Conservation (phyloP, 2,329 filamentous ascomycete genomes). For the Xylariaceae sp. region DNA sequence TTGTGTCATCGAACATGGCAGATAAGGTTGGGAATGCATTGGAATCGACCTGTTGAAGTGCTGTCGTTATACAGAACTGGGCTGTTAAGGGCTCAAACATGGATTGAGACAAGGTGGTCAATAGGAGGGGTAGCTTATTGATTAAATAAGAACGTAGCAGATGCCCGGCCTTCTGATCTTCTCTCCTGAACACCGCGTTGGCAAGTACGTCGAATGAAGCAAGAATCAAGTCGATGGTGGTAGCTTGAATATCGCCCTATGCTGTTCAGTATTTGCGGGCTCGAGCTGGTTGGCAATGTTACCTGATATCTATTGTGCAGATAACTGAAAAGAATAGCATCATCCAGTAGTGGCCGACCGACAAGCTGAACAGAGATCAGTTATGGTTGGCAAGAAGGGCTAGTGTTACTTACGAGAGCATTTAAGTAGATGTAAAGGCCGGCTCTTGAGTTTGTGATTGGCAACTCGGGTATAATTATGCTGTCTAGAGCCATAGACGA, state of each 20-base stretch:
- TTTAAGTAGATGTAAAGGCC: slow-evolving; percentile 85
- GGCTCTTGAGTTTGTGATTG: slow-evolving; percentile 69
- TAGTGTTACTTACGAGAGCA: slow-evolving; percentile 57
- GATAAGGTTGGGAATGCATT: slow-evolving; percentile 63
- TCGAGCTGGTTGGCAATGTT: slow-evolving; percentile 23
- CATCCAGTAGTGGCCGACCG: slow-evolving; percentile 78
- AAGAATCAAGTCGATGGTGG: slow-evolving; percentile 77
- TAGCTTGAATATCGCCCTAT: slow-evolving; percentile 70
- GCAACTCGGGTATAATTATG: slow-evolving; percentile 58
- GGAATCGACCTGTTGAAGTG: slow-evolving; percentile 77
- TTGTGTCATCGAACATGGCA: slow-evolving; percentile 56
- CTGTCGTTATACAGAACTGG: slow-evolving; percentile 66
- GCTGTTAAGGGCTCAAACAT: slow-evolving; percentile 69
- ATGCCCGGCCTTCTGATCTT: slow-evolving; percentile 57
- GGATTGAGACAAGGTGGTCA: slow-evolving; percentile 55
- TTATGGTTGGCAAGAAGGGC: background rate
- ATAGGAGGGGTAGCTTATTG: slow-evolving; percentile 55
- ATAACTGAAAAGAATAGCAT: slow-evolving; percentile 72
- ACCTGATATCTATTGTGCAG: slow-evolving; percentile 82
- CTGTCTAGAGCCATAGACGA: slow-evolving; percentile 53
- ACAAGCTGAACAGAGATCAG: slow-evolving; percentile 57
- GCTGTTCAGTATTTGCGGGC: slow-evolving; percentile 19
- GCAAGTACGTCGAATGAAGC: slow-evolving; percentile 87
- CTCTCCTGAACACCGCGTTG: slow-evolving; percentile 71
- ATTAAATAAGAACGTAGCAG: slow-evolving; percentile 83